Evolutionary conservation across 192 early-diverging fungal species (phyloP), one percentile per base, ranked within the genome.

Genomic region (Mortierella alpina): DNA sequence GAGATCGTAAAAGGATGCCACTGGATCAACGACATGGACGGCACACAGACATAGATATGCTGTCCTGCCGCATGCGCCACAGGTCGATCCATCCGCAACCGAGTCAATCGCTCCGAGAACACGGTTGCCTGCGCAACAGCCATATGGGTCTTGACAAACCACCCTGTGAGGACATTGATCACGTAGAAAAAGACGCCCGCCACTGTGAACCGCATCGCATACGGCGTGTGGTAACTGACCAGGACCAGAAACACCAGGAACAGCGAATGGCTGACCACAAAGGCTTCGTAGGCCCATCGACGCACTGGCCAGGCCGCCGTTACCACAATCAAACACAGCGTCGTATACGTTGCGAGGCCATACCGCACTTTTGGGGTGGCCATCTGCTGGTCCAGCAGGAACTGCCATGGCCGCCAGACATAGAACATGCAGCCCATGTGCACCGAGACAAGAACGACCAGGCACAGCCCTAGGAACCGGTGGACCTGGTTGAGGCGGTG

Each of bases 1-100:
- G 85, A 82, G 22, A 88, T 85, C 5, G 87, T 88, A 52, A 88
- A 88, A 12, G 87, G 87, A 61, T 88, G 87, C 87, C 87, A 88
- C 51, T 88, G 77, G 53, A 85, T 83, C 31, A 63, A n/a, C 6
- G 87, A 88, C 9, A 88, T 70, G 9, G 72, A 73, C 7, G 87
- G 87, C 5, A 88, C 78, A 64, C 85, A 86, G 18, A 88, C 54
- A 51, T 79, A 84, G 9, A 88, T 63, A 66, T 85, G 79, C 41
- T 88, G 85, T 2, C 87, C 87, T 8, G 84, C 72, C 2, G 45
- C 22, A 77, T 84, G 85, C 0, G 62, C n/a, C 15, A 86, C 54
- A 10, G 65, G 63, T 20, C 31, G 67, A 46, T 75, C 59, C 50
- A 87, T 65, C 6, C 75, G 54, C 4, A 88, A 31, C 40, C 79